Conservation (phyloP, 148 eudicot species). For the Chenopodium berlandieri region DNA sequence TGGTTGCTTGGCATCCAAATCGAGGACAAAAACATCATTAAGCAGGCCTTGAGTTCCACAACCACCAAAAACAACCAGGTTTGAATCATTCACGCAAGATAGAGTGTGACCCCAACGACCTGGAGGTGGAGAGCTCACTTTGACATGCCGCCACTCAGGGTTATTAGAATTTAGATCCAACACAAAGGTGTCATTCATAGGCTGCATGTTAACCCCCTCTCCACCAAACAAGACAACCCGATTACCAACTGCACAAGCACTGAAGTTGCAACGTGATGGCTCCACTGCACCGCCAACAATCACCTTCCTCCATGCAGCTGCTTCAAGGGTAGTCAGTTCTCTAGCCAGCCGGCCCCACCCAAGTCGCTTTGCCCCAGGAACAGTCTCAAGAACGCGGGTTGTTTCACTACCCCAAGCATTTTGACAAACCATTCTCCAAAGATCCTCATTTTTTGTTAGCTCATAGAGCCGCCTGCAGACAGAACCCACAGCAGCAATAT, state of each 20-base stretch:
- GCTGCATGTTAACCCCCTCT: conserved; percentile 93
- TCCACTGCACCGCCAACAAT: conserved; percentile 88
- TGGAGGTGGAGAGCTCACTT: conserved; percentile 93
- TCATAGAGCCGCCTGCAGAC: conserved; percentile 69
- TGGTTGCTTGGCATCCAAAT: conserved; percentile 84
- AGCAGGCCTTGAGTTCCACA: conserved; percentile 88
- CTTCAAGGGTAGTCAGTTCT: conserved; percentile 91
- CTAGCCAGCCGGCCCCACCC: conserved; percentile 95
- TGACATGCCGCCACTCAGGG: conserved; percentile 84
- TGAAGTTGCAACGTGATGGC: conserved; percentile 94
- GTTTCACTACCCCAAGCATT: conserved; percentile 98
- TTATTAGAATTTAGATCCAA: conserved; percentile 69
- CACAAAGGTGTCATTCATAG: conserved; percentile 94
- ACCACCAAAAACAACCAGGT: conserved; percentile 89
- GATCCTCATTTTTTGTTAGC: conserved; percentile 72
- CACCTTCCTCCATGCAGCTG: conserved; percentile 87
- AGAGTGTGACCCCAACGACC: conserved; percentile 98
- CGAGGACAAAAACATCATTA: conserved; percentile 84
- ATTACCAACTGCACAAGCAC: conserved; percentile 97
- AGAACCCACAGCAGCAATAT: conserved; percentile 85
- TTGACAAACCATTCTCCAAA: conserved; percentile 93
- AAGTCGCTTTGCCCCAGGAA: conserved; percentile 82
- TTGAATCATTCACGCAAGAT: conserved; percentile 77
- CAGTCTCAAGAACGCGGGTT: conserved; percentile 73
- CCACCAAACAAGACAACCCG: conserved; percentile 92